Conservation (phyloP, 2,329 filamentous ascomycete species). For the Shiraia bambusicola region DNA sequence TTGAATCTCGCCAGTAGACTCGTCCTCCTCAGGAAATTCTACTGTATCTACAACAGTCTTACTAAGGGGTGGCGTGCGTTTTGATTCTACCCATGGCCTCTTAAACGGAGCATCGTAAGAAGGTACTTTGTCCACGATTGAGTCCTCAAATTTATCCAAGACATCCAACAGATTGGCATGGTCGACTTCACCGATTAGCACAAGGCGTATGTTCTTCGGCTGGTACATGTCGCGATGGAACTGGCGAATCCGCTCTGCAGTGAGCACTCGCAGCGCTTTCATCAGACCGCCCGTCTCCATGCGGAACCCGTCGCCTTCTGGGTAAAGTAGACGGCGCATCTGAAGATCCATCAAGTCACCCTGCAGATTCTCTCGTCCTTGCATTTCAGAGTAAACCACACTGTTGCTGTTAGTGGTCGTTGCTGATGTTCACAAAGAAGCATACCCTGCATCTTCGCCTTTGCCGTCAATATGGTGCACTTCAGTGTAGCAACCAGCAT, state of each 20-base stretch:
- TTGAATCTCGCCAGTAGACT: constrained; percentile 84
- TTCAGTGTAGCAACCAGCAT: constrained; percentile 90
- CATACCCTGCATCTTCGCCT: constrained; percentile 78
- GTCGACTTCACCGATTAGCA: constrained; percentile 90
- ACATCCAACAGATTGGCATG: constrained; percentile 77
- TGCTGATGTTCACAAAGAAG: not conserved
- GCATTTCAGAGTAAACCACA: constrained; percentile 99
- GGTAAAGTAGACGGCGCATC: constrained; percentile 79
- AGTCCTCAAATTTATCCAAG: constrained; percentile 83
- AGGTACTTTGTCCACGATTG: constrained; percentile 81
- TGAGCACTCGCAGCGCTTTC: constrained; percentile 81
- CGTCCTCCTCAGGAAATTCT: constrained; percentile 94
- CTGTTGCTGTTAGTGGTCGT: constrained; percentile 41
- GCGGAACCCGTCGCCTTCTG: constrained; percentile 85
- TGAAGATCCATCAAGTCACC: constrained; percentile 84
- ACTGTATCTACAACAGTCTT: constrained; percentile 75
- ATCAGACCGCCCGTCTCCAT: constrained; percentile 99
- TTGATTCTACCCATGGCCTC: constrained; percentile 88
- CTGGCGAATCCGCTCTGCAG: constrained; percentile 84
- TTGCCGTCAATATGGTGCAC: constrained; percentile 93
- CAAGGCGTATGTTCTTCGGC: constrained; percentile 87
- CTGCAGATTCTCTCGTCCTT: constrained; percentile 84
- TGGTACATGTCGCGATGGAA: constrained; percentile 98
- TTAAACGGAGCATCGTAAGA: constrained; percentile 73
- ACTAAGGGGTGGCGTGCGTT: constrained; percentile 70